Percentiles rank a stretch among this genome's conserved stretches.
Evolutionary conservation across 2,329 filamentous ascomycete species (phyloP).

Genomic region (Hypoxylon rubiginosum): DNA sequence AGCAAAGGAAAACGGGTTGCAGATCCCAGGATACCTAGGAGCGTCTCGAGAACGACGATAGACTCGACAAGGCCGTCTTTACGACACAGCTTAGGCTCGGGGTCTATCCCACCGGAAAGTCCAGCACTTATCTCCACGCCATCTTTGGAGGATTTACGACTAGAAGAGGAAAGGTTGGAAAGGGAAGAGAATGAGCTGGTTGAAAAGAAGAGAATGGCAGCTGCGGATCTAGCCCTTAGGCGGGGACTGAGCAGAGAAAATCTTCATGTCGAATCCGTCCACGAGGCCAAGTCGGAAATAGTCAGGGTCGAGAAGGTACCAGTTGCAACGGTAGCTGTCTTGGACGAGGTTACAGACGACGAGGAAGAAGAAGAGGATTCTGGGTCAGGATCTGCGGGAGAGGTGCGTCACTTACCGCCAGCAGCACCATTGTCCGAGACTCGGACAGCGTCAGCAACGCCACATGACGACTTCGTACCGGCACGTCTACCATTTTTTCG

Average conservation of each 20-base stretch:
- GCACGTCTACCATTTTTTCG: constrained; percentile 70
- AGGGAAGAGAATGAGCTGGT: constrained; percentile 67
- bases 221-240: constrained; percentile 64
- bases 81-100: constrained; percentile 42
- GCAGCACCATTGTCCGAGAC: constrained; percentile 2
- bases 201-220: constrained; percentile 66
- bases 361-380: constrained; percentile 33
- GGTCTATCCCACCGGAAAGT: constrained; percentile 50
- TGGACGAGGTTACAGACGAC: constrained; percentile 45
- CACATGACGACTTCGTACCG: constrained; percentile 63
- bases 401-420: constrained; percentile 21
- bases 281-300: constrained; percentile 51
- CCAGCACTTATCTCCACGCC: constrained; percentile 57
- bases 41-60: constrained; percentile 71
- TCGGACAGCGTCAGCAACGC: constrained; percentile 6
- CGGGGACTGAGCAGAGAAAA: constrained; percentile 60
- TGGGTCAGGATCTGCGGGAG: constrained; percentile 19
- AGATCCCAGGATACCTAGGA: constrained; percentile 60
- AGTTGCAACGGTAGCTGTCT: constrained; percentile 44
- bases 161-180: constrained; percentile 66
- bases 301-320: constrained; percentile 49
- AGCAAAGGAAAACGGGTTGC: constrained; percentile 71
- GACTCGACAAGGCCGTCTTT: constrained; percentile 56
- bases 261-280: constrained; percentile 53
- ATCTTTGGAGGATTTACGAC: constrained; percentile 65